Evolutionary conservation across 257 asterid species (phyloP).

Genomic region (Echites panduratus): DNA sequence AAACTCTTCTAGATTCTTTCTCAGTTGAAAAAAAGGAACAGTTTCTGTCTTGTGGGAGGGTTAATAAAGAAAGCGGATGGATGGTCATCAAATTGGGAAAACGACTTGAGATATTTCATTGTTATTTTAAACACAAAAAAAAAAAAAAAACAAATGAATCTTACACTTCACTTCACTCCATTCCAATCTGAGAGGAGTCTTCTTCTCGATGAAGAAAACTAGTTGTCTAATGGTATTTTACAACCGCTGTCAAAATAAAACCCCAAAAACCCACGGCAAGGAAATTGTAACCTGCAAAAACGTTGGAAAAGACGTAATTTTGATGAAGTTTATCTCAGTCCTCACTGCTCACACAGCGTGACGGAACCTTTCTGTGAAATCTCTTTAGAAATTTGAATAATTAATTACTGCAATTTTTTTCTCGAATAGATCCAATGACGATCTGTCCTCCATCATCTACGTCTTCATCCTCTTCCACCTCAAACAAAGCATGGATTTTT

Average conservation of each 20-base stretch:
- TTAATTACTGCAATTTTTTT: background rate
- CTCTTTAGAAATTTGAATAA: background rate
- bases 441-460: constrained; percentile 35
- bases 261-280: background rate
- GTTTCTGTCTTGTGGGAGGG: too few relatives aligned
- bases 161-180: too few relatives aligned
- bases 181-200: too few relatives aligned
- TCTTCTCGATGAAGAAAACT: too few relatives aligned
- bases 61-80: too few relatives aligned
- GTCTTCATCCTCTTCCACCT: constrained; percentile 30
- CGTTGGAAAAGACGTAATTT: background rate
- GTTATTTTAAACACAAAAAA: too few relatives aligned
- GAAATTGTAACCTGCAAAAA: background rate
- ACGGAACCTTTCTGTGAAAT: background rate
- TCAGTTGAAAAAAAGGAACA: too few relatives aligned
- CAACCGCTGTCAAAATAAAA: background rate
- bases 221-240: too few relatives aligned
- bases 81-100: too few relatives aligned
- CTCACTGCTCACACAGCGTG: background rate
- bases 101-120: too few relatives aligned
- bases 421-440: constrained; percentile 26
- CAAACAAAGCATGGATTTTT: constrained; percentile 42
- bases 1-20: too few relatives aligned
- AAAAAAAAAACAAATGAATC: too few relatives aligned
- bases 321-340: background rate